These are phyloP conservation scores for Gremmenia infestans DNA, from an alignment of 2,329 filamentous ascomycete species.

Conservation along the genomic window DNA sequence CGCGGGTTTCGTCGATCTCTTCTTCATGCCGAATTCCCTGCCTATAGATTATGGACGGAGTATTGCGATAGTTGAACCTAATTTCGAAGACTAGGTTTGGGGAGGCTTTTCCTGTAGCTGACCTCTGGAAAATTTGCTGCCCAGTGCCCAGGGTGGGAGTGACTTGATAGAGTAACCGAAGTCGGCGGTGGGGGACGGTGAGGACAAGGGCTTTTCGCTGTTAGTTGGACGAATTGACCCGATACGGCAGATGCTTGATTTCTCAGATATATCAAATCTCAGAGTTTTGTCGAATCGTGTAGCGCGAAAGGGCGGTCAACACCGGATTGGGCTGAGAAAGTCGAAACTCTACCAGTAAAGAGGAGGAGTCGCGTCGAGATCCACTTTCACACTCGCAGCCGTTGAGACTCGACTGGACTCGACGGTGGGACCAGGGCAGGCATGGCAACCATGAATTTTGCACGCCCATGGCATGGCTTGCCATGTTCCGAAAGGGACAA, in stretches of 20 bases:
- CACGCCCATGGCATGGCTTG: background rate
- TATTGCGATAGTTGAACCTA: constrained; percentile 1
- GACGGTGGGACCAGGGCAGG: constrained; percentile 9
- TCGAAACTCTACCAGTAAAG: constrained; percentile 11
- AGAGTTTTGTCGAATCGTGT: constrained; percentile 22
- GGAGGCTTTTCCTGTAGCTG: background rate
- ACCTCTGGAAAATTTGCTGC: background rate
- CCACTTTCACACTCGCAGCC: background rate
- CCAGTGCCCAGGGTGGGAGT: background rate
- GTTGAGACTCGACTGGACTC: background rate
- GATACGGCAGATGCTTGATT: constrained; percentile 6
- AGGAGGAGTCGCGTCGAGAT: background rate
- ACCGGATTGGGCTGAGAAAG: constrained; percentile 29
- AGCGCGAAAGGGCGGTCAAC: constrained; percentile 25
- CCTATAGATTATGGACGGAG: background rate
- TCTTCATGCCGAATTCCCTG: constrained; percentile 7
- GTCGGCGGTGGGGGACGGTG: constrained; percentile 13
- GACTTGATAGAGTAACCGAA: constrained; percentile 1
- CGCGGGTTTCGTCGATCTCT: constrained; percentile 8
- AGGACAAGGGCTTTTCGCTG: constrained; percentile 1
- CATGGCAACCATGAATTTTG: constrained; percentile 13
- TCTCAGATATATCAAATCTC: constrained; percentile 20
- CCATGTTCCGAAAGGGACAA: background rate
- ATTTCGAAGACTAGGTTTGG: constrained; percentile 1
- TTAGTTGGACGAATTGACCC: constrained; percentile 7